A percentile compares a stretch with the other conserved stretches of the same genome.
phyloP scores from a whole-genome alignment of 1,139 yeast genomes.

The Kurtzmaniella quercitrusa region DNA sequence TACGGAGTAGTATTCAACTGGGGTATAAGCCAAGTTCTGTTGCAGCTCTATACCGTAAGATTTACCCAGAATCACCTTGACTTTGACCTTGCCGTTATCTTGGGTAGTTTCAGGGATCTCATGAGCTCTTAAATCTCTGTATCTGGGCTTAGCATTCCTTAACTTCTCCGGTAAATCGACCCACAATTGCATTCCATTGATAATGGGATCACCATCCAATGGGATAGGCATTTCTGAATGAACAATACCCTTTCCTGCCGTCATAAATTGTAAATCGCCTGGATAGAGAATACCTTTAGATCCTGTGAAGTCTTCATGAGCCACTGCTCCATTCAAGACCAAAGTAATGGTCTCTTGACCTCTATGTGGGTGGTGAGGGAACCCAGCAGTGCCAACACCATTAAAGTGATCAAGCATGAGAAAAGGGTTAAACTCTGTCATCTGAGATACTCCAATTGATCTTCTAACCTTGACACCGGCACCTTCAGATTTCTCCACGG shows the following conservation, averaged over 20 bases:
- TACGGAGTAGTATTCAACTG: slow-evolving; percentile 72
- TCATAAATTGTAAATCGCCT: slow-evolving; percentile 93
- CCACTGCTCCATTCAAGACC: slow-evolving; percentile 69
- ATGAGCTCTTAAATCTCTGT: slow-evolving; percentile 70
- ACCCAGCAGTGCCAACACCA: slow-evolving; percentile 55
- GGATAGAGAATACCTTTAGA: slow-evolving; percentile 70
- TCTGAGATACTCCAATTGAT: slow-evolving; percentile 65
- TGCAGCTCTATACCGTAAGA: slow-evolving; percentile 72
- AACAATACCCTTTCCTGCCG: slow-evolving; percentile 87
- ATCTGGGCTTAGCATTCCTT: slow-evolving; percentile 71
- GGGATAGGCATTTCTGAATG: slow-evolving; percentile 83
- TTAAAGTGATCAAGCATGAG: slow-evolving; percentile 78
- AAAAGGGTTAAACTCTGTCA: slow-evolving; percentile 78
- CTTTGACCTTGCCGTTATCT: slow-evolving; percentile 64
- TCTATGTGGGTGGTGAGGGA: slow-evolving; percentile 91
- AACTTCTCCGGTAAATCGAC: slow-evolving; percentile 76
- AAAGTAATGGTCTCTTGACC: slow-evolving; percentile 89
- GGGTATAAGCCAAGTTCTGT: slow-evolving; percentile 82
- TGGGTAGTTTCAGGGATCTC: slow-evolving; percentile 67
- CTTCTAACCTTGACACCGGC: slow-evolving; percentile 84
- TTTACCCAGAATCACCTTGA: slow-evolving; percentile 75
- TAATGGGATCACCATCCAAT: slow-evolving; percentile 50
- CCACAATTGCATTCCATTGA: slow-evolving; percentile 85
- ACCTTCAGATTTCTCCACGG: slow-evolving; percentile 79
- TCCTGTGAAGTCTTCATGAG: slow-evolving; percentile 92